These are phyloP conservation scores for Coix lacrymajobi DNA, from an alignment of 176 grass and related monocot genomes.

Conservation along the genomic window DNA sequence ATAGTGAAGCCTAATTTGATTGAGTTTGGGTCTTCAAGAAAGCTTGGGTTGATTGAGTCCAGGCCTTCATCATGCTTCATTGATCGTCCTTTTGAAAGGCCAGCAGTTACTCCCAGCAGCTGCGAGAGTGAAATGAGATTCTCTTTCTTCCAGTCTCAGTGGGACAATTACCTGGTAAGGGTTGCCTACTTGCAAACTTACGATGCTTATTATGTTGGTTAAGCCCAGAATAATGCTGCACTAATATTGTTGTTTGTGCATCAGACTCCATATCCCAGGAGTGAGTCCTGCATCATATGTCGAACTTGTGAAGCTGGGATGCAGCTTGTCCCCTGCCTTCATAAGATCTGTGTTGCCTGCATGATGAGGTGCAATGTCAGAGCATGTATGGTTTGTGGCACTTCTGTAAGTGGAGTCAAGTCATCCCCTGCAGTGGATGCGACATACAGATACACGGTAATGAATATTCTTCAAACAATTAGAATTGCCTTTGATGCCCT, in stretches of 20 bases:
- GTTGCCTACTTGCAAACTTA: background rate
- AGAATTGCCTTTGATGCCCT: background rate
- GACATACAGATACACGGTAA: conserved; percentile 32
- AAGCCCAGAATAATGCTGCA: background rate
- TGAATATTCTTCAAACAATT: background rate
- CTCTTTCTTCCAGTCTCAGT: conserved; percentile 57
- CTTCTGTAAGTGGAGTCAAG: conserved; percentile 42
- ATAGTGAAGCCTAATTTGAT: conserved; percentile 16
- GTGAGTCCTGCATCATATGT: conserved; percentile 50
- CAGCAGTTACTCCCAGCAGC: conserved; percentile 26
- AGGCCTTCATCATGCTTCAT: conserved; percentile 24
- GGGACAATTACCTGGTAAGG: conserved; percentile 57
- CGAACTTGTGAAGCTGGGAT: conserved; percentile 36
- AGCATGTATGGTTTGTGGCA: conserved; percentile 49
- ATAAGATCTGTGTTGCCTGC: conserved; percentile 54
- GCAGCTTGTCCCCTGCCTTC: conserved; percentile 53
- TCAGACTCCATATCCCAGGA: conserved; percentile 40
- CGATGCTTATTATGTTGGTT: background rate
- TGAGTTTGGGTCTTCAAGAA: conserved; percentile 22
- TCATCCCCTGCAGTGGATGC: conserved; percentile 35
- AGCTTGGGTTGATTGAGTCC: conserved; percentile 19
- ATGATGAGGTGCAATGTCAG: conserved; percentile 46
- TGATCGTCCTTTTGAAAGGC: conserved; percentile 37
- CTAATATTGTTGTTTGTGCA: conserved; percentile 10
- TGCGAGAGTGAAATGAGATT: conserved; percentile 34